These are phyloP conservation scores for Hysterium pulicare DNA, from an alignment of 2,329 filamentous ascomycete species.

Conservation along the genomic window DNA sequence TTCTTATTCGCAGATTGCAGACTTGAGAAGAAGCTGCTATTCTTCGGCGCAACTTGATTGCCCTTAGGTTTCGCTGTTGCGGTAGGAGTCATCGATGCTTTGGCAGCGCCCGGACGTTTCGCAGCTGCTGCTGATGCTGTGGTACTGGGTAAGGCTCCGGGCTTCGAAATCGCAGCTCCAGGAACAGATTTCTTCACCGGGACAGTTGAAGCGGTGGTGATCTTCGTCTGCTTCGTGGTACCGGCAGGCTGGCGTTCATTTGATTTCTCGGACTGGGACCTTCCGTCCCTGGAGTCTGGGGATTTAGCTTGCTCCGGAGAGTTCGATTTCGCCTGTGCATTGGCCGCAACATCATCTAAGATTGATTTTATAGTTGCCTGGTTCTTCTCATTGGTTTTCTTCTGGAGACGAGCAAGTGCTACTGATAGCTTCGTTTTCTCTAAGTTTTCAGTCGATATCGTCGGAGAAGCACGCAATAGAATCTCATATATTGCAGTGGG, in stretches of 20 bases:
- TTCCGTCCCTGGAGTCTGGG: conserved; percentile 27
- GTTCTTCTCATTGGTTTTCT: conserved; percentile 62
- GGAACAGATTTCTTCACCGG: conserved; percentile 16
- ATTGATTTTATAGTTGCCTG: conserved; percentile 61
- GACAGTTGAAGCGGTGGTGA: conserved; percentile 15
- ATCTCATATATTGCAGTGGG: conserved; percentile 47
- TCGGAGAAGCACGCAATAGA: conserved; percentile 57
- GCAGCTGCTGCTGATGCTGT: conserved; percentile 11
- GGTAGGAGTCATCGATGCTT: conserved; percentile 19
- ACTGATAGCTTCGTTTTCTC: conserved; percentile 65
- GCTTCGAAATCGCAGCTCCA: conserved; percentile 2
- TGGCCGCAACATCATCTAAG: conserved; percentile 42
- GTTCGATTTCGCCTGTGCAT: conserved; percentile 36
- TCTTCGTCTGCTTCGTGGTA: conserved; percentile 27
- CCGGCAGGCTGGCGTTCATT: conserved; percentile 17
- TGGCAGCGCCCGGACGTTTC: conserved; percentile 28
- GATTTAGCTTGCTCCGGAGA: conserved; percentile 22
- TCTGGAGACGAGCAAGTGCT: conserved; percentile 61
- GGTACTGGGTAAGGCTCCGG: conserved; percentile 3
- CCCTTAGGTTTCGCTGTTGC: conserved; percentile 25
- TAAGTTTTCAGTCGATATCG: conserved; percentile 57
- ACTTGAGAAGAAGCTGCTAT: conserved; percentile 45
- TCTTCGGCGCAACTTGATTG: conserved; percentile 41
- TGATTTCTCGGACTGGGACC: conserved; percentile 24
- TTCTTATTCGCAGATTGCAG: conserved; percentile 47